These are phyloP conservation scores for Capronia coronata DNA, from an alignment of 2,329 filamentous ascomycete genomes.

Conservation along the genomic window DNA sequence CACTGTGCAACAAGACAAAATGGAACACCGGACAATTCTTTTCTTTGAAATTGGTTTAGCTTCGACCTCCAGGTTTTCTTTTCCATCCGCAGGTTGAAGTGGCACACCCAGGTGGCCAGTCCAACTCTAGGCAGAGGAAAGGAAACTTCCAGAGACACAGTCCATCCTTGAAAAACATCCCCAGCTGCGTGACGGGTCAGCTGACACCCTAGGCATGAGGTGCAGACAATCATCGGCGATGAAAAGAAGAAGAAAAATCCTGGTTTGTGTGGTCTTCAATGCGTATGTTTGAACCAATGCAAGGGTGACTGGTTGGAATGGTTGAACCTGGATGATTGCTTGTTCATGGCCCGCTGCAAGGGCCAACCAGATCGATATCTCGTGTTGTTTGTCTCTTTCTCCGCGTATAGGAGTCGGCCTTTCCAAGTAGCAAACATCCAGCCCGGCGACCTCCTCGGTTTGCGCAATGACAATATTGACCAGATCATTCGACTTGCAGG, in stretches of 20 bases:
- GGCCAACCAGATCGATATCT: conserved; percentile 1
- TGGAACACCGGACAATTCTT: background rate
- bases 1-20: conserved; percentile 3
- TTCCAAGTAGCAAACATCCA: conserved; percentile 19
- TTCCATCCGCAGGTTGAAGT: background rate
- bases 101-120: background rate
- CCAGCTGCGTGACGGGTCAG: background rate
- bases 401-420: conserved; percentile 9
- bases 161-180: background rate
- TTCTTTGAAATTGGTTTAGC: conserved; percentile 4
- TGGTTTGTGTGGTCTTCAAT: background rate
- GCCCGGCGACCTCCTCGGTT: conserved; percentile 1
- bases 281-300: background rate
- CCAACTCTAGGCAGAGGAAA: background rate
- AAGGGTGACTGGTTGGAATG: background rate
- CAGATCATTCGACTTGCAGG: background rate
- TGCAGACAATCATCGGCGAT: background rate
- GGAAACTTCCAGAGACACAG: background rate
- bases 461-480: conserved; percentile 3
- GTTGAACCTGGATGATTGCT: background rate
- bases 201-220: background rate
- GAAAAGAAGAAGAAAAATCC: background rate
- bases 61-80: conserved; percentile 1
- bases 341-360: background rate
- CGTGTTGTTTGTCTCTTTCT: conserved; percentile 16